Percentiles rank a stretch among this genome's conserved stretches.
These are phyloP conservation scores for Mycena chlorophos DNA, from an alignment of 768 basidiomycete species.

Conservation along the genomic window DNA sequence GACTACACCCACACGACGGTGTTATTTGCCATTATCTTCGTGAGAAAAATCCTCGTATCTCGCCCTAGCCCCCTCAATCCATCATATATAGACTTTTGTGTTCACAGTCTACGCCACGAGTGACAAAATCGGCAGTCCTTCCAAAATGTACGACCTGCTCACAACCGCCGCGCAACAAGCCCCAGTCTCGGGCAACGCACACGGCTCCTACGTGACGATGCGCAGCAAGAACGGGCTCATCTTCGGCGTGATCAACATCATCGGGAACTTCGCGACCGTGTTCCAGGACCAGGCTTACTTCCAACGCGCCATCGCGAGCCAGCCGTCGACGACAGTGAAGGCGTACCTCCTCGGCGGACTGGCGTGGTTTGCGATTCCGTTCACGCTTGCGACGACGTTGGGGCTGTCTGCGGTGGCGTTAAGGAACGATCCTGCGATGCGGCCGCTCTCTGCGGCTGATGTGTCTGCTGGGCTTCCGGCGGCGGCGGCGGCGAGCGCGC, in stretches of 20 bases:
- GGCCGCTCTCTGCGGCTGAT: slow-evolving; percentile 51
- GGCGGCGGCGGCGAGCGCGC: slow-evolving; percentile 77
- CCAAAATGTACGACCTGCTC: slow-evolving; percentile 79
- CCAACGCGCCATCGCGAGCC: slow-evolving; percentile 87
- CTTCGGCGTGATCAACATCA: slow-evolving; percentile 85
- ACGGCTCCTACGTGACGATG: slow-evolving; percentile 84
- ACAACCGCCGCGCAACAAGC: slow-evolving; percentile 47
- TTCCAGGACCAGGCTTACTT: slow-evolving; percentile 79
- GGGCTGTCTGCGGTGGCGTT: slow-evolving; percentile 89
- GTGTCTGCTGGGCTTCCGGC: slow-evolving; percentile 89
- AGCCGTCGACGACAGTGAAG: slow-evolving; percentile 83
- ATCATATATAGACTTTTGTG: slow-evolving; percentile 39
- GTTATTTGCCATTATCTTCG: slow-evolving; percentile 83
- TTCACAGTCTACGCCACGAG: slow-evolving; percentile 85
- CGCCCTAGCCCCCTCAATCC: slow-evolving; percentile 6
- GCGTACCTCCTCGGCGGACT: slow-evolving; percentile 88
- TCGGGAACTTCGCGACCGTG: slow-evolving; percentile 73
- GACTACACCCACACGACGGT: slow-evolving; percentile 89
- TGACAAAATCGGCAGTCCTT: slow-evolving; percentile 74
- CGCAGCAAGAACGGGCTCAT: slow-evolving; percentile 75
- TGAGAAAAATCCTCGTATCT: slow-evolving; percentile 12
- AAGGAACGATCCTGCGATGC: slow-evolving; percentile 55
- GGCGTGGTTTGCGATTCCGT: slow-evolving; percentile 91
- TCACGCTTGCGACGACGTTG: slow-evolving; percentile 82
- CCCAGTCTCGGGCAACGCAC: slow-evolving; percentile 80